Evolutionary conservation across 768 basidiomycete species (phyloP).

Genomic region (Lyophyllum semitale): DNA sequence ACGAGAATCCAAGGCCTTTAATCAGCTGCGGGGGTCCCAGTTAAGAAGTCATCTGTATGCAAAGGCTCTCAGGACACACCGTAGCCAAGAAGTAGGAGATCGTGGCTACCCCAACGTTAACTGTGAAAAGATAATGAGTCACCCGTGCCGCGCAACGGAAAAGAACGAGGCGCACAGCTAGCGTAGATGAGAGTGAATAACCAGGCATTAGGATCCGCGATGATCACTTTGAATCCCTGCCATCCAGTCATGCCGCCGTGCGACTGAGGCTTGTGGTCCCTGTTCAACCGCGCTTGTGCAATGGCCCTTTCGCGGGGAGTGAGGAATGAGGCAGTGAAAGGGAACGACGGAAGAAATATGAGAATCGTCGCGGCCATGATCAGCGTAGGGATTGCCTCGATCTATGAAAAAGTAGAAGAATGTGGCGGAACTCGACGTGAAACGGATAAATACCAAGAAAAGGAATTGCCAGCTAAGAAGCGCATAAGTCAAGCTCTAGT

Average conservation of each 20-base stretch:
- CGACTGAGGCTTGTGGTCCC: constrained; percentile 57
- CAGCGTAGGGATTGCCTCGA: constrained; percentile 58
- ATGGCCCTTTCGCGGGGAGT: constrained; percentile 56
- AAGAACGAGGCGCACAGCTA: constrained; percentile 39
- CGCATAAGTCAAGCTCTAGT: constrained; percentile 17
- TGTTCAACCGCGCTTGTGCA: constrained; percentile 54
- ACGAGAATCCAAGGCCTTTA: constrained; percentile 54
- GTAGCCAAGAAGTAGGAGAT: constrained; percentile 59
- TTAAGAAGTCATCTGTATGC: neutral
- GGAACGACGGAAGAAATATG: constrained; percentile 55
- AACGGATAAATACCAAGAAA: constrained; percentile 42
- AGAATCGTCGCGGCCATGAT: constrained; percentile 52
- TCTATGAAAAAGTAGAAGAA: constrained; percentile 26
- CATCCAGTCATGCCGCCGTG: constrained; percentile 61
- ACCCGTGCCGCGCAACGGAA: neutral
- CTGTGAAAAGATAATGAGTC: constrained; percentile 25
- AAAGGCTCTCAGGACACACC: constrained; percentile 25
- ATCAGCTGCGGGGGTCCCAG: constrained; percentile 40
- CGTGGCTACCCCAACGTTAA: constrained; percentile 59
- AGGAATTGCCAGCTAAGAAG: constrained; percentile 56
- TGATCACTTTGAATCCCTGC: constrained; percentile 53
- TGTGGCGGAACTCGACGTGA: neutral
- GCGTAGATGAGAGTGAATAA: constrained; percentile 52
- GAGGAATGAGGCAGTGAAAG: constrained; percentile 54
- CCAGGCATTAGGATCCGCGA: constrained; percentile 54